These are phyloP conservation scores for Fusarium incarnatum DNA, from an alignment of 2,329 filamentous ascomycete species.

Conservation along the genomic window DNA sequence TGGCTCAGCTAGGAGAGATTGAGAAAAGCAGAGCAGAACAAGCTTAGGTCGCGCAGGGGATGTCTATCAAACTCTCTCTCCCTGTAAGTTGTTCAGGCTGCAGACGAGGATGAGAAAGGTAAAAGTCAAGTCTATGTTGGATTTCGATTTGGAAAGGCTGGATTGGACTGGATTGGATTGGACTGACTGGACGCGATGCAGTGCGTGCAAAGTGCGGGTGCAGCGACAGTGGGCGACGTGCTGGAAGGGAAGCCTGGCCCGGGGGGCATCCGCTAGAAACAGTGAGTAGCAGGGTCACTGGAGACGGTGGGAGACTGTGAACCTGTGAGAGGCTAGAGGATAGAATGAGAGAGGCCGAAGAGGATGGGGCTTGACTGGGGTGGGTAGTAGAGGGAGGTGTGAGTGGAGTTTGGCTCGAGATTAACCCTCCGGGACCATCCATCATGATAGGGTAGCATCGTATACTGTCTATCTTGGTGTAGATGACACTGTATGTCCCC, in stretches of 20 bases:
- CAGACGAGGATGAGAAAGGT: slow-evolving; percentile 14
- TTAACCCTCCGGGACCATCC: slow-evolving; percentile 53
- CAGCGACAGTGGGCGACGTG: slow-evolving; percentile 26
- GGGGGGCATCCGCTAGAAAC: slow-evolving; percentile 39
- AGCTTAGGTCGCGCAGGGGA: slow-evolving; percentile 34
- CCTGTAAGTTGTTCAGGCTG: slow-evolving; percentile 9
- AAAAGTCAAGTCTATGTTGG: slow-evolving; percentile 2
- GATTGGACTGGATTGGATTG: slow-evolving; percentile 7
- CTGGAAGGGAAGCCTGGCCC: slow-evolving; percentile 25
- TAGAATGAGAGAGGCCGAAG: slow-evolving; percentile 28
- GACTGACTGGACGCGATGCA: slow-evolving; percentile 23
- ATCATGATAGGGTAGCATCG: slow-evolving; percentile 47
- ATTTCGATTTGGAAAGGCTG: slow-evolving; percentile 13
- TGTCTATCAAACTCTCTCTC: slow-evolving; percentile 16
- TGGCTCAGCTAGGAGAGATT: slow-evolving; percentile 48
- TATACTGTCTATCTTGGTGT: not conserved
- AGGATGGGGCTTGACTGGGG: slow-evolving; percentile 41
- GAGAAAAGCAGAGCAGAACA: slow-evolving; percentile 37
- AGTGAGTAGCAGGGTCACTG: slow-evolving; percentile 35
- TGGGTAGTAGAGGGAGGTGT: slow-evolving; percentile 51
- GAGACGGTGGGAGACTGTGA: slow-evolving; percentile 27
- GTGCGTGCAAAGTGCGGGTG: slow-evolving; percentile 14
- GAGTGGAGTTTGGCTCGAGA: slow-evolving; percentile 57
- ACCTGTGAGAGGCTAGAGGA: slow-evolving; percentile 18
- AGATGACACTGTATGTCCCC: not conserved